These are phyloP conservation scores for Russula griseocarnosa DNA, from an alignment of 768 basidiomycete species.

Conservation along the genomic window DNA sequence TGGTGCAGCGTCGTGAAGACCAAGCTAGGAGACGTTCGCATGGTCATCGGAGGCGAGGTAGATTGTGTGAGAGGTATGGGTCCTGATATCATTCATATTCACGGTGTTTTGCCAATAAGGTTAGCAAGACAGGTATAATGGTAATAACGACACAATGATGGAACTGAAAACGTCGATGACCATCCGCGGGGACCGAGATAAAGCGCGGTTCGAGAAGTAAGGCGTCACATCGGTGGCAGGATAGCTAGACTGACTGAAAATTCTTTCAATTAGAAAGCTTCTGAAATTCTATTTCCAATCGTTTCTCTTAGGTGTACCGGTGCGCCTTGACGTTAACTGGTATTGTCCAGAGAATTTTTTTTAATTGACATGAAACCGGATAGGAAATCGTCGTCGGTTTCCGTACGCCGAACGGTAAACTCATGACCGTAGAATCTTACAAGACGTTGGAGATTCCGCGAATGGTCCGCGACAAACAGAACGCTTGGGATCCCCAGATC, in stretches of 20 bases:
- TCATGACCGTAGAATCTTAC: constrained; percentile 65
- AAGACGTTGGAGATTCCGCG: constrained; percentile 78
- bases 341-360: background rate
- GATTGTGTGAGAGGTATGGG: constrained; percentile 76
- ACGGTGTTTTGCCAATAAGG: background rate
- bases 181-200: constrained; percentile 62
- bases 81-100: background rate
- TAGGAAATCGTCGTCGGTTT: constrained; percentile 88
- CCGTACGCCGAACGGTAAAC: constrained; percentile 68
- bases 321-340: constrained; percentile 30
- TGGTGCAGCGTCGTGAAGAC: constrained; percentile 91
- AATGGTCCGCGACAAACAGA: constrained; percentile 66
- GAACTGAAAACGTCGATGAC: constrained; percentile 83
- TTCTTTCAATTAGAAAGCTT: constrained; percentile 60
- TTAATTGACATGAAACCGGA: background rate
- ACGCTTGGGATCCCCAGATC: constrained; percentile 70
- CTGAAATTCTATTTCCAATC: constrained; percentile 91
- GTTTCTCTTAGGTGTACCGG: constrained; percentile 87
- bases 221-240: background rate
- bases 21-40: constrained; percentile 64
- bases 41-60: constrained; percentile 86
- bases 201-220: constrained; percentile 76
- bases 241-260: background rate
- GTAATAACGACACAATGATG: constrained; percentile 64
- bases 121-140: constrained; percentile 52